These are phyloP conservation scores for Talaromyces liani DNA, from an alignment of 495 filamentous ascomycete genomes.

Conservation along the genomic window DNA sequence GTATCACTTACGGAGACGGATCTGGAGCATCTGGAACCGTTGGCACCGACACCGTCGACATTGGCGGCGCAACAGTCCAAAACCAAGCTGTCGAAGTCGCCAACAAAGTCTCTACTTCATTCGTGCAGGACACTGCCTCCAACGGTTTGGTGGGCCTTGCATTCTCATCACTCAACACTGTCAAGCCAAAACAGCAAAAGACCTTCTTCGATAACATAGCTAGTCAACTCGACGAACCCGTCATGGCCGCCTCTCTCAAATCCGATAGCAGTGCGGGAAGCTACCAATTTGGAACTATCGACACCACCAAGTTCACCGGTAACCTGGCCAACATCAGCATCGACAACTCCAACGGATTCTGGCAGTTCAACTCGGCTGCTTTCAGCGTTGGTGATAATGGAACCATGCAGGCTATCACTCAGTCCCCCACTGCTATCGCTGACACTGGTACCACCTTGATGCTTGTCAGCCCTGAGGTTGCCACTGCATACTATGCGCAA, in stretches of 20 bases:
- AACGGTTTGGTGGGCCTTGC: conserved; percentile 76
- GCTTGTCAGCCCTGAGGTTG: conserved; percentile 56
- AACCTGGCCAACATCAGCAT: conserved; percentile 56
- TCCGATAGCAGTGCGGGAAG: conserved; percentile 47
- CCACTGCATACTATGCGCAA: conserved; percentile 52
- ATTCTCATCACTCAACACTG: conserved; percentile 68
- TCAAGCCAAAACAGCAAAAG: conserved; percentile 56
- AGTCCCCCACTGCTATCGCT: conserved; percentile 45
- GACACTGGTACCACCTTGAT: conserved; percentile 72
- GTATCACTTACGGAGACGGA: conserved; percentile 69
- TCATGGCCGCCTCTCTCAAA: conserved; percentile 68
- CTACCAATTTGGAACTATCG: conserved; percentile 74
- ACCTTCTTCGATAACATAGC: conserved; percentile 81
- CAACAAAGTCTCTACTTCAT: conserved; percentile 51
- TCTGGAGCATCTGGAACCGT: conserved; percentile 59
- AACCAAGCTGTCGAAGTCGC: conserved; percentile 68
- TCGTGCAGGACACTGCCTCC: conserved; percentile 51
- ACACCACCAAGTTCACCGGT: conserved; percentile 57
- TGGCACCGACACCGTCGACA: conserved; percentile 63
- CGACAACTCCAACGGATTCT: conserved; percentile 61
- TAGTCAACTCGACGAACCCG: conserved; percentile 51
- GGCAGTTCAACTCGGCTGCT: conserved; percentile 56
- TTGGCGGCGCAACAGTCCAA: conserved; percentile 62
- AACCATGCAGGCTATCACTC: conserved; percentile 19
- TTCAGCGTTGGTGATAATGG: conserved; percentile 48